These are phyloP conservation scores for Colletotrichum echinochloae DNA, from an alignment of 2,329 filamentous ascomycete species.

Conservation along the genomic window DNA sequence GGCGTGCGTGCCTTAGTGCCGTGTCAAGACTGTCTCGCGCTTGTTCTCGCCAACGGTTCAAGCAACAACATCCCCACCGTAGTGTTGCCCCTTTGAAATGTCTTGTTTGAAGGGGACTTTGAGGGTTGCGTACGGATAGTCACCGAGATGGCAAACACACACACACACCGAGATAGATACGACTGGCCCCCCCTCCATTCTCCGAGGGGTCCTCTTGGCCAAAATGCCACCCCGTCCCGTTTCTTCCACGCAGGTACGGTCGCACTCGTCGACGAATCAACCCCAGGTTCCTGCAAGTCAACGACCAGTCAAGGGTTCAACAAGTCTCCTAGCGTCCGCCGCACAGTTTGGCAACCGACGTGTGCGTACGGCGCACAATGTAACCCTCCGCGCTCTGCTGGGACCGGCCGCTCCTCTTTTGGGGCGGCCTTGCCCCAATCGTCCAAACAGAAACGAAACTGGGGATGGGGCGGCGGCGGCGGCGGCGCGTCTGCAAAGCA, in stretches of 20 bases:
- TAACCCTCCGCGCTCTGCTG: constrained; percentile 33
- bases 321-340: constrained; percentile 27
- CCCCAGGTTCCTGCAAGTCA: constrained; percentile 26
- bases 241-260: constrained; percentile 21
- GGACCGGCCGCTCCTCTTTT: neutral
- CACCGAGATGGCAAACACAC: neutral
- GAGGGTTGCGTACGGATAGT: neutral
- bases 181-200: neutral
- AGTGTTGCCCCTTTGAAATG: neutral
- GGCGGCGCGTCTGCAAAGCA: neutral
- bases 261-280: constrained; percentile 6
- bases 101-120: neutral
- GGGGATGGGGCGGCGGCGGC: neutral
- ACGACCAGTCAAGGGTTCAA: constrained; percentile 24
- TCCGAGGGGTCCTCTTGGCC: neutral
- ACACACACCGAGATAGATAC: neutral
- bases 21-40: constrained; percentile 27
- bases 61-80: neutral
- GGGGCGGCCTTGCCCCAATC: neutral
- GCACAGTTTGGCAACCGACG: constrained; percentile 2
- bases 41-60: constrained; percentile 1
- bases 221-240: constrained; percentile 13
- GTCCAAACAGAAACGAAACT: constrained; percentile 32
- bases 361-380: constrained; percentile 10
- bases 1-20: constrained; percentile 25